These are phyloP conservation scores for Pinus tabuliformis DNA, from an alignment of 75 land plant species.

Conservation along the genomic window DNA sequence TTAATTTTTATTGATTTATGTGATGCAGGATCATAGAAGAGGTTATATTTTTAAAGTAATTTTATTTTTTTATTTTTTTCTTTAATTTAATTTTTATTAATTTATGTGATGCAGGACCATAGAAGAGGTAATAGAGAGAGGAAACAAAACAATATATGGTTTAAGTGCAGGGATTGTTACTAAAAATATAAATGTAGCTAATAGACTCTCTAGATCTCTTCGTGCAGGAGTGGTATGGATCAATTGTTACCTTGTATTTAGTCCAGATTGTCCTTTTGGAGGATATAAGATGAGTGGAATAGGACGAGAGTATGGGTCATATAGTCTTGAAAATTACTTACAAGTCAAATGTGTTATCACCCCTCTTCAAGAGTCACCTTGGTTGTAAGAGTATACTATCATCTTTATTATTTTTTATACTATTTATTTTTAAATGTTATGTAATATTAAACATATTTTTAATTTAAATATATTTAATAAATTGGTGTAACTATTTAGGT, in stretches of 20 bases:
- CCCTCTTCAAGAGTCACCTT: constrained; percentile 68
- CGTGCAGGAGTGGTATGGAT: constrained; percentile 72
- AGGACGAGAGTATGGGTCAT: constrained; percentile 58
- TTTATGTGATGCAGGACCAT: constrained; percentile 33
- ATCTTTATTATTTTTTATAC: too few species aligned
- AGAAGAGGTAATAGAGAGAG: constrained; percentile 70
- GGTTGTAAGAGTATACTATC: constrained; percentile 34
- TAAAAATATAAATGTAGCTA: constrained; percentile 57
- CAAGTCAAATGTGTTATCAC: constrained; percentile 71
- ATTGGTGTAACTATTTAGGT: too few species aligned
- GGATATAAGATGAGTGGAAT: constrained; percentile 85
- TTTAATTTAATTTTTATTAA: too few species aligned
- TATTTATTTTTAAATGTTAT: too few species aligned
- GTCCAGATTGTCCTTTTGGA: constrained; percentile 64
- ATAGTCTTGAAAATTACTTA: constrained; percentile 46
- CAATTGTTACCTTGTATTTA: constrained; percentile 61
- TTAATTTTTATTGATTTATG: too few species aligned
- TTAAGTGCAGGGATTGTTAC: constrained; percentile 75
- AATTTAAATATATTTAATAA: too few species aligned
- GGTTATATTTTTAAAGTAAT: too few species aligned
- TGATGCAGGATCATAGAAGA: too few species aligned
- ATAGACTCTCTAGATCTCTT: constrained; percentile 56
- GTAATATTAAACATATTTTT: too few species aligned
- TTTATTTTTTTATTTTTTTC: too few species aligned
- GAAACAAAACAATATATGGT: constrained; percentile 67